Evolutionary conservation across 129 eudicot species (phyloP).

Genomic region (Dittrichia graveolens): DNA sequence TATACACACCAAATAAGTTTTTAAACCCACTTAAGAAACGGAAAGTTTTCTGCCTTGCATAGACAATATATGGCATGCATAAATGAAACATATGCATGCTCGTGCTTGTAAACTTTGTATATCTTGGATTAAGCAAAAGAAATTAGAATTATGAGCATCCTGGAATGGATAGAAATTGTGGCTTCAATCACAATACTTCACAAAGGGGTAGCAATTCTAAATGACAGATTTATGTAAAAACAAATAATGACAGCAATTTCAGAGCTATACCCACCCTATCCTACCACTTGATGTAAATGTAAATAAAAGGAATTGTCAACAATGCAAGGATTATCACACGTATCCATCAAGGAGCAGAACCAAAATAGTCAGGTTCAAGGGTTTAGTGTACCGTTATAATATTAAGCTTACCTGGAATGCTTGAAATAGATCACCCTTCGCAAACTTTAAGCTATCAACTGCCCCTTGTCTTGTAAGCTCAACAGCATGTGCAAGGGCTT

Average conservation of each 20-base stretch:
- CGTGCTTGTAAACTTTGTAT: constrained; percentile 1
- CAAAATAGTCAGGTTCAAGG: constrained; percentile 1
- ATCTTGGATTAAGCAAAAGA: constrained; percentile 5
- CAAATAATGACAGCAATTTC: constrained; percentile 8
- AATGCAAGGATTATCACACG: constrained; percentile 1
- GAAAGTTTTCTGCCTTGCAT: neutral
- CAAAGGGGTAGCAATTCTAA: neutral
- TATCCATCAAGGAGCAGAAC: neutral
- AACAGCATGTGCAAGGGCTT: constrained; percentile 99
- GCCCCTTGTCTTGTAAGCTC: constrained; percentile 98
- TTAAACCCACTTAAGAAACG: neutral
- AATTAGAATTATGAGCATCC: constrained; percentile 18
- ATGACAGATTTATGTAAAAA: neutral
- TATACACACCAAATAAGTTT: constrained; percentile 3
- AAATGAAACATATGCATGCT: neutral
- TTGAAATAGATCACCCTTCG: constrained; percentile 84
- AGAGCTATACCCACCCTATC: constrained; percentile 4
- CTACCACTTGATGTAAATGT: constrained; percentile 5
- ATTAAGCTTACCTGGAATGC: constrained; percentile 74
- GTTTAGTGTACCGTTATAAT: neutral
- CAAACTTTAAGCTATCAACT: constrained; percentile 90
- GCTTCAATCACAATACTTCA: neutral
- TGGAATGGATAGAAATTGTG: neutral
- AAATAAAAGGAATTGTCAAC: neutral
- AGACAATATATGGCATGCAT: neutral